Evolutionary conservation across 805 yeast genomes (phyloP), one percentile per base, ranked within the genome.

Genomic region (Pichia thaimueangensis): DNA sequence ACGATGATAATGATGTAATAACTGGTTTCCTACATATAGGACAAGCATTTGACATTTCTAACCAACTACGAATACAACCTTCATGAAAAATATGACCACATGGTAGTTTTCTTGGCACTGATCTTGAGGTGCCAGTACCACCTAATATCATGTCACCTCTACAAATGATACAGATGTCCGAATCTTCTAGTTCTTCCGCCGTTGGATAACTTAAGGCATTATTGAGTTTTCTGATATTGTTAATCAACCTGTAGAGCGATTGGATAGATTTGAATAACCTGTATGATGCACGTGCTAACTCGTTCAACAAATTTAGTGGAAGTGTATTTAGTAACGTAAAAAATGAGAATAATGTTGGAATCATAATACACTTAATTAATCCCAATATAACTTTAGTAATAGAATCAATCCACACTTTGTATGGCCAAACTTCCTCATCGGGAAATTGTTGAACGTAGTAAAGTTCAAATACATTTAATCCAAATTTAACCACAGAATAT

Each of bases 11-110:
- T 16, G 20, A 15, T 21, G 28, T 8, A 48, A 78, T 71, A 2
- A 87, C 94, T 10, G 78, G 75, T 24, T 81, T 69, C 47, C 96
- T 70, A 60, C 98, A 93, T 41, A 89, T 78, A 2, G 98, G 98
- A 65, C 98, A 93, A n/a, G 78, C 76, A 52, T 82, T 91, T 0
- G 96, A 86, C 50, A 95, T 74, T 56, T 86, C 94, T 52, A 93
- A 69, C 98, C 98, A 93, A 51, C 84, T 82, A 55, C 86, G 84
- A 48, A 93, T 70, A 60, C 98, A 93, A 5, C 93, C 89, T 63
- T 83, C 66, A 59, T 93, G 98, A 44, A 91, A 70, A 37, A 86
- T 81, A 61, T 93, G 98, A 21, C 86, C 84, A 68, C 98, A 93
- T 1, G 68, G 71, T 37, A 93, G 68, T 55, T 74, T 82, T 60